These are phyloP conservation scores for Leccinum fallax DNA, from an alignment of 1,284 basidiomycete species.

Conservation along the genomic window DNA sequence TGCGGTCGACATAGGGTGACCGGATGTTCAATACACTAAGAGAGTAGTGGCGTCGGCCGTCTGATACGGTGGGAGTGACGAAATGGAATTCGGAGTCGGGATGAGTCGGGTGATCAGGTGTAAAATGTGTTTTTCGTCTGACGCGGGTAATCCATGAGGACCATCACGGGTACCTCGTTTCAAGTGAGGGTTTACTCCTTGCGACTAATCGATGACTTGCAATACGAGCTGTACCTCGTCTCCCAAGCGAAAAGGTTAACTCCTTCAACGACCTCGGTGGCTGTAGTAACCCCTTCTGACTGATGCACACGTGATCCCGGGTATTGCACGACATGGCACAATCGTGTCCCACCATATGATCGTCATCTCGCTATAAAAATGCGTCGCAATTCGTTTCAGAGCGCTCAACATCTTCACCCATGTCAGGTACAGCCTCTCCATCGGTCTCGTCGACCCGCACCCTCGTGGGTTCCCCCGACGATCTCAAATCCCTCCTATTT, in stretches of 20 bases:
- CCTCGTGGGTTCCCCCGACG: slow-evolving; percentile 25
- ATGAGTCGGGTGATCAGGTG: neutral
- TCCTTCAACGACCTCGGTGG: neutral
- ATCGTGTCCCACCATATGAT: slow-evolving; percentile 27
- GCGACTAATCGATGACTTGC: neutral
- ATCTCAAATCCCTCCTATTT: slow-evolving; percentile 22
- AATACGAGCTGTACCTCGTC: neutral
- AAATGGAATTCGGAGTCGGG: neutral
- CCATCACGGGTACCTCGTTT: neutral
- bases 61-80: slow-evolving; percentile 6
- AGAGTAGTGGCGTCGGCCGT: slow-evolving; percentile 27
- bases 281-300: slow-evolving; percentile 6
- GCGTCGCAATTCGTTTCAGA: neutral
- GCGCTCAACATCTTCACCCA: slow-evolving; percentile 1
- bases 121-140: neutral
- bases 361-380: neutral
- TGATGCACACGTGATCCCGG: slow-evolving; percentile 29
- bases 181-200: neutral
- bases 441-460: slow-evolving; percentile 15
- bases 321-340: slow-evolving; percentile 31
- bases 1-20: slow-evolving; percentile 51
- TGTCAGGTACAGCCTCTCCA: slow-evolving; percentile 18
- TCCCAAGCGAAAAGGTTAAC: neutral
- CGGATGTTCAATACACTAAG: slow-evolving; percentile 63
- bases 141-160: neutral